Percentiles rank a stretch among this genome's conserved stretches.
These are phyloP conservation scores for Fusarium penzigii DNA, from an alignment of 2,329 filamentous ascomycete genomes.

Conservation along the genomic window DNA sequence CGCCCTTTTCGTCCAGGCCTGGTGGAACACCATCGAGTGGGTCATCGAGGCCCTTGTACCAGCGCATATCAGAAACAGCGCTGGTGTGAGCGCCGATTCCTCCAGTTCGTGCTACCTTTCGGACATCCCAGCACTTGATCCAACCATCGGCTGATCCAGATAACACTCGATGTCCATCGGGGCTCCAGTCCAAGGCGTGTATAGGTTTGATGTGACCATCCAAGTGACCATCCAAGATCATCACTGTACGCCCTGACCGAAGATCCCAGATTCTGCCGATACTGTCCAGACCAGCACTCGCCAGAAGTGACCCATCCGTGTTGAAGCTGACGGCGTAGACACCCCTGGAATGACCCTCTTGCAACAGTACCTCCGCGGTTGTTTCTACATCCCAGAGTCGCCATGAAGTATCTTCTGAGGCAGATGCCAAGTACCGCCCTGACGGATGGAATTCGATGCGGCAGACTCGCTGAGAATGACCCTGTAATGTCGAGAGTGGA, in stretches of 20 bases:
- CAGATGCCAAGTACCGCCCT: constrained; percentile 84
- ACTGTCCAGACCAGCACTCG: constrained; percentile 90
- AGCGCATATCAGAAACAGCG: constrained; percentile 87
- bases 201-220: constrained; percentile 86
- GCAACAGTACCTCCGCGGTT: constrained; percentile 78
- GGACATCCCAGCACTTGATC: constrained; percentile 97
- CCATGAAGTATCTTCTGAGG: constrained; percentile 96
- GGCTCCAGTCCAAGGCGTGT: constrained; percentile 88
- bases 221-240: constrained; percentile 89
- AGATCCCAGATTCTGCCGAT: constrained; percentile 96
- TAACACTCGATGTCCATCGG: constrained; percentile 89
- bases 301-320: constrained; percentile 83
- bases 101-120: constrained; percentile 80
- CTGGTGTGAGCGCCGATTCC: constrained; percentile 89
- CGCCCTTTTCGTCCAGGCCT: constrained; percentile 65
- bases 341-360: constrained; percentile 93
- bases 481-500: constrained; percentile 77
- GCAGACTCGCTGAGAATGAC: constrained; percentile 85
- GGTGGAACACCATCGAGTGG: constrained; percentile 63
- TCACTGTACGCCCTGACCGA: constrained; percentile 87
- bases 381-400: constrained; percentile 92
- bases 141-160: constrained; percentile 92
- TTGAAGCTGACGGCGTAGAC: constrained; percentile 92
- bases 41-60: constrained; percentile 88
- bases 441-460: constrained; percentile 94